Base-by-base conservation (phyloP, 768 basidiomycete species). In the Dioszegia crocea region DNA sequence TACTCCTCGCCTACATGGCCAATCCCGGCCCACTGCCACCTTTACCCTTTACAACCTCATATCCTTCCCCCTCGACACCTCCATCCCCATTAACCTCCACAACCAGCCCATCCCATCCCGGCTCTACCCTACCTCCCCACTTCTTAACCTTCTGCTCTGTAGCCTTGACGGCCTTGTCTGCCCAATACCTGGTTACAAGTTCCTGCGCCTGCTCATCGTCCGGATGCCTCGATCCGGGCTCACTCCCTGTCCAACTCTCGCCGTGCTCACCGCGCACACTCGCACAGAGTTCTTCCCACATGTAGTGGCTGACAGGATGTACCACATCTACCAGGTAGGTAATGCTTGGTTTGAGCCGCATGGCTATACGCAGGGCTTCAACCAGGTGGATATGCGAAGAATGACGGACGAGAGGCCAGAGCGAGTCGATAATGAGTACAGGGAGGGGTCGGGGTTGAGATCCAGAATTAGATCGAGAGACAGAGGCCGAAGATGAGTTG, bases 371-470 rank as follows among this genome's bases (percentile, higher is more conserved):
- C 2, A 89, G 77, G 1, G 89, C 81, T 61, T 86, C 82, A 29
- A 78, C 79, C n/a, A 91, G 68, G 3, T 88, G 88, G 67, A 88
- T 83, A 74, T 94, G 91, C 8, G 89, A 91, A n/a, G 80, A 83
- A 71, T 90, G 88, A 2, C 81, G 71, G 6, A 75, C 69, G 2
- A 89, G 40, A 4, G 70, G 80, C 51, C 84, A 81, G 31, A 94
- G 79, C 63, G 88, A 88, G 74, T 94, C 91, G 38, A 91, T 80
- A 48, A 91, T 83, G 59, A 88, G 80, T 24, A 88, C 81, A 1
- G 85, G 80, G 33, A 84, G 71, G 11, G 73, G 76, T 24, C 36
- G 55, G 57, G 41, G 64, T 58, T 27, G 68, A 62, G 29, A 57
- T 49, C 3, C 62, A 65, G 14, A 60, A 64, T 31, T 73, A 63